Base-by-base conservation (phyloP, 768 basidiomycete genomes). In the Trametes cinnabarina region DNA sequence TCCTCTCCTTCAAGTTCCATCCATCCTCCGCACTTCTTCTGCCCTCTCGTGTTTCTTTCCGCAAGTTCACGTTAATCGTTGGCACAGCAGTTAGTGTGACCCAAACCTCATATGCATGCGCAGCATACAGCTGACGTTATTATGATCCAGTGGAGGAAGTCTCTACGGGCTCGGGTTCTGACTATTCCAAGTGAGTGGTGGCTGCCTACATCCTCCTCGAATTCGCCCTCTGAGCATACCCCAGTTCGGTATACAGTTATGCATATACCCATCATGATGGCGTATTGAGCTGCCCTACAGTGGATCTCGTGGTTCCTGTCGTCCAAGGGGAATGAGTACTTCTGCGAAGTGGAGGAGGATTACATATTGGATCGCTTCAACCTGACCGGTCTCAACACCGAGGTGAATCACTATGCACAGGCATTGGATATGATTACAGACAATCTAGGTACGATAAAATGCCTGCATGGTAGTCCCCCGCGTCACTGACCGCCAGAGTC, bases 361-460 rank as follows among this genome's bases (percentile, higher is more conserved):
- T 98, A 98, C 72, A 98, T 99, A 67, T 81, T 97, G 55, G 96
- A 98, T 75, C 85, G 95, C 51, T 98, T 99, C 83, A 98, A 99
- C 74, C 79, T 99, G 55, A 99, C 97, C 2, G 96, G 97, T 4
- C 81, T 98, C 51, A 97, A 98, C 74, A 91, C 90, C 63, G 97
- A 98, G 72, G 93, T 98, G 6, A 83, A 93, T 60, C 94, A 97
- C 74, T 99, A 99, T 67, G 74, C 88, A 0, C 89, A 96, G 66
- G 97, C 97, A 0, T 76, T 98, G 50, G 95, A 98, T 71, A 80
- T 99, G 55, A 98, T 99, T 55, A 97, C 94, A 2, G 97, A 98
- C 70, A 92, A 91, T 56, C 78, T 98, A 22, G 96, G 96, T 94
- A 65, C 61, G 86, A 4, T 20, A 17, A 17, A 4, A 10, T 25